These are phyloP conservation scores for Emiliania huxleyi DNA, from an alignment of 78 protist genomes.

Conservation along the genomic window DNA sequence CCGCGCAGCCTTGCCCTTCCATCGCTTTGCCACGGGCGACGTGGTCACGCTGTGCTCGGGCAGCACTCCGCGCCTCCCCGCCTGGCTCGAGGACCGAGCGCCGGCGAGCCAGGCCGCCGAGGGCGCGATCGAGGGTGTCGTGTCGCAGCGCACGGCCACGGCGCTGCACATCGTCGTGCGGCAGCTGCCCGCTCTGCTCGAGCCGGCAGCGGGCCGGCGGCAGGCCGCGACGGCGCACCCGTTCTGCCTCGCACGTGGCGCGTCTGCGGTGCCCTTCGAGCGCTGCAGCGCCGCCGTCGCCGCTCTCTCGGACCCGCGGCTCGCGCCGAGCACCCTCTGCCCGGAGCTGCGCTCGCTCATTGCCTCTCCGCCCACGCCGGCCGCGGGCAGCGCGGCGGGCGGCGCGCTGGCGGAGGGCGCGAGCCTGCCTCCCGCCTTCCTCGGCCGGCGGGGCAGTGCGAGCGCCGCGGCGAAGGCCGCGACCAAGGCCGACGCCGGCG, in stretches of 20 bases:
- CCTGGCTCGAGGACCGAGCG: neutral
- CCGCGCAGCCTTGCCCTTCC: neutral
- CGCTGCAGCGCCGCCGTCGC: neutral
- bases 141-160: neutral
- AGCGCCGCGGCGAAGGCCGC: neutral
- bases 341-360: neutral
- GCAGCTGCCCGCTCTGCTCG: neutral
- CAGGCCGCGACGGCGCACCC: neutral
- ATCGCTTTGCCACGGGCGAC: neutral
- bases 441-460: neutral
- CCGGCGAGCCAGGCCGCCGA: neutral
- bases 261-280: neutral
- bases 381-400: neutral
- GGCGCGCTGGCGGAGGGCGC: neutral
- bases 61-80: neutral
- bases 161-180: neutral
- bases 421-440: too few species aligned
- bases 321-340: neutral
- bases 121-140: neutral
- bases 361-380: neutral
- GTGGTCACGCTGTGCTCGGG: neutral
- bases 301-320: neutral
- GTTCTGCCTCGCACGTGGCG: neutral
- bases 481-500: neutral
- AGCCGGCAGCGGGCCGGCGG: neutral